Conservation (phyloP, 2,329 filamentous ascomycete genomes). For the Phaeosphaeria sp. region DNA sequence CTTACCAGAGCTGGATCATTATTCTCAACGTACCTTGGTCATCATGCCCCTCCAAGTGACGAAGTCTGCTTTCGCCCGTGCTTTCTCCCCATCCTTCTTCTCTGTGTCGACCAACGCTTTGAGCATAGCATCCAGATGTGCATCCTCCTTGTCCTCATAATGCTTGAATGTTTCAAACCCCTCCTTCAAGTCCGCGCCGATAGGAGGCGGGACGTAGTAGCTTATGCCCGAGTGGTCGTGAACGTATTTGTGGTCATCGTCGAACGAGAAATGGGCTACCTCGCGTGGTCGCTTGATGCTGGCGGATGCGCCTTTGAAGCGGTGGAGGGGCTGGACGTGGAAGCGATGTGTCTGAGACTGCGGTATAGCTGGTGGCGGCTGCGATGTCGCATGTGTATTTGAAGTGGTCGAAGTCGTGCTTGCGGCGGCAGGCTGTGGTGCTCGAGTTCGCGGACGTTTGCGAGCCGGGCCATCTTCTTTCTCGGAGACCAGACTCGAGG, state of each 20-base stretch:
- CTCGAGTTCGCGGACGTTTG: conserved; percentile 43
- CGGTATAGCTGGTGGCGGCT: not conserved
- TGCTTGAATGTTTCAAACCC: conserved; percentile 86
- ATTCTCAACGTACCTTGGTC: conserved; percentile 74
- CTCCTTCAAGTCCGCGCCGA: conserved; percentile 76
- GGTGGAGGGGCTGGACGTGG: conserved; percentile 39
- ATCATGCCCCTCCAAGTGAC: conserved; percentile 98
- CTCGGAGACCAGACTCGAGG: conserved; percentile 12
- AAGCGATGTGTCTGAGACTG: conserved; percentile 23
- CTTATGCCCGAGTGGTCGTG: conserved; percentile 80
- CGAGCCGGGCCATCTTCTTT: conserved; percentile 26
- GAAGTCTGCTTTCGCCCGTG: conserved; percentile 76
- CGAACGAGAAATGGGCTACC: conserved; percentile 92
- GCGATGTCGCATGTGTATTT: not conserved
- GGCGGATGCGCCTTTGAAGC: conserved; percentile 42
- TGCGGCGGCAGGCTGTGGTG: conserved; percentile 32
- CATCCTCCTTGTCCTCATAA: conserved; percentile 81
- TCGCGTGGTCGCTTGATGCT: conserved; percentile 65
- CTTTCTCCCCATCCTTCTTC: conserved; percentile 61
- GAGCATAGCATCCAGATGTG: conserved; percentile 85
- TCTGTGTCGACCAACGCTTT: conserved; percentile 78
- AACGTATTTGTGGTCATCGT: conserved; percentile 78
- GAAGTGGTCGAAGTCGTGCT: not conserved
- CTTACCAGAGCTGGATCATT: not conserved
- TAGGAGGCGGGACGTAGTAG: conserved; percentile 82